Evolutionary conservation across 1,139 yeast species (phyloP).

Genomic region (Oligophagozyma castellii): DNA sequence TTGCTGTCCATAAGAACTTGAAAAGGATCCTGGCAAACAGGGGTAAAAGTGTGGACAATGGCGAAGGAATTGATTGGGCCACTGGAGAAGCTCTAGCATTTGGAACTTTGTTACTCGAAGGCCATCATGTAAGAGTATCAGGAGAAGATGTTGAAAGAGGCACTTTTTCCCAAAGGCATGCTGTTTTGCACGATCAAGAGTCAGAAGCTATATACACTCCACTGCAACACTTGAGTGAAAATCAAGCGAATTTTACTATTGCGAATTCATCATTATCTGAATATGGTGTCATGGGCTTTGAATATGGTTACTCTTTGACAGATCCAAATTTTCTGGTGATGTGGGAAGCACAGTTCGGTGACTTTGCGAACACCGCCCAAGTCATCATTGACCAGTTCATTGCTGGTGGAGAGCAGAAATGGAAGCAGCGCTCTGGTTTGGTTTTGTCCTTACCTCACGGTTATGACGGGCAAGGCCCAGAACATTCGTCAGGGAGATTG

Average conservation of each 20-base stretch:
- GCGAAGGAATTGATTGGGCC: constrained; percentile 97
- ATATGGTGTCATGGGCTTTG: constrained; percentile 98
- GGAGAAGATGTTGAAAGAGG: constrained; percentile 99
- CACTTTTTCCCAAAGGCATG: constrained; percentile 98
- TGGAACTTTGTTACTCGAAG: constrained; percentile 85
- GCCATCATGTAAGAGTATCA: constrained; percentile 91
- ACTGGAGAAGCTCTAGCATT: constrained; percentile 98
- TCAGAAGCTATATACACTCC: constrained; percentile 78
- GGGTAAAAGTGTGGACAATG: constrained; percentile 74
- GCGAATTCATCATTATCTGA: constrained; percentile 96
- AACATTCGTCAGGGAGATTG: constrained; percentile 95
- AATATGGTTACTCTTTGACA: constrained; percentile 95
- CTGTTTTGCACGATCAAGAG: constrained; percentile 92
- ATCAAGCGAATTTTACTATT: constrained; percentile 79
- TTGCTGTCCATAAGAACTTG: constrained; percentile 88
- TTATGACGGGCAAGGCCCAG: constrained; percentile 99
- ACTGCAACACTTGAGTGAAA: constrained; percentile 59
- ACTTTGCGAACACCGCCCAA: constrained; percentile 98
- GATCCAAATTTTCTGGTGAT: constrained; percentile 93
- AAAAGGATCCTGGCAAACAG: constrained; percentile 86
- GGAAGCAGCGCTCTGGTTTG: constrained; percentile 98
- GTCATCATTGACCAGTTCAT: constrained; percentile 94
- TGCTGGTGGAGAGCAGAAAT: constrained; percentile 93
- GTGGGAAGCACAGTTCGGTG: constrained; percentile 99
- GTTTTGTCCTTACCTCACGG: constrained; percentile 97